Base-by-base conservation (phyloP, 257 asterid species). In the Scutellaria minor region DNA sequence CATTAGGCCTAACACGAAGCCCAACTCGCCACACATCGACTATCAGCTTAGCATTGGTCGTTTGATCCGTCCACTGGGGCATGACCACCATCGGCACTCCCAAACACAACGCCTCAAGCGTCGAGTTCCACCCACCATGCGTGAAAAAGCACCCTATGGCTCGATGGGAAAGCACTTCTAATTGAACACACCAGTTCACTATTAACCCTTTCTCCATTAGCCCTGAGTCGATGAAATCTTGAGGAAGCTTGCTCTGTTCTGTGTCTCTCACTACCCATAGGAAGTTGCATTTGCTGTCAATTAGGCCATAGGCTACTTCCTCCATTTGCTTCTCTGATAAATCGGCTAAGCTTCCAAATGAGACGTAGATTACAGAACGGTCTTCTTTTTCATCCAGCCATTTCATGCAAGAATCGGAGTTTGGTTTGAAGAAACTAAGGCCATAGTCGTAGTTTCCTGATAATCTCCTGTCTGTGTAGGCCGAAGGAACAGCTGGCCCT, bases 51-150 rank as follows among this genome's bases (percentile, higher is more conserved):
- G 89, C 83, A 8, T 79, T 79, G 1, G 85, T 88, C 7, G 72
- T 46, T 40, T 88, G 95, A 59, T 88, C 91, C 1, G 76, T 7
- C 88, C 89, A 77, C 0, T 63, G 75, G 1, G 88, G 83, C 82
- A 84, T 77, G 2, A 18, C 77, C 75, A 81, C 84, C 81, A 79
- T 70, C 1, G 84, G 83, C 39, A 76, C 83, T 1, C 88, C 88
- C 61, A 74, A 14, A 14, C 72, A 24, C 65, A 86, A 10, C 0
- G 85, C 89, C 42, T 88, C 91, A 6, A 83, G 6, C 0, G 89
- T 85, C 42, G 89, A 88, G 59, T 88, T 85, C 91, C 91, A 88
- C 1, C 94, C 94, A 52, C 91, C 54, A 14, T 88, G 91, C 0
- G 83, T 64, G 2, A 85, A 3, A 56, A 88, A 88, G 24, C 88